Base-by-base conservation (phyloP, 805 yeast genomes). In the Zygotorulaspora sp. region DNA sequence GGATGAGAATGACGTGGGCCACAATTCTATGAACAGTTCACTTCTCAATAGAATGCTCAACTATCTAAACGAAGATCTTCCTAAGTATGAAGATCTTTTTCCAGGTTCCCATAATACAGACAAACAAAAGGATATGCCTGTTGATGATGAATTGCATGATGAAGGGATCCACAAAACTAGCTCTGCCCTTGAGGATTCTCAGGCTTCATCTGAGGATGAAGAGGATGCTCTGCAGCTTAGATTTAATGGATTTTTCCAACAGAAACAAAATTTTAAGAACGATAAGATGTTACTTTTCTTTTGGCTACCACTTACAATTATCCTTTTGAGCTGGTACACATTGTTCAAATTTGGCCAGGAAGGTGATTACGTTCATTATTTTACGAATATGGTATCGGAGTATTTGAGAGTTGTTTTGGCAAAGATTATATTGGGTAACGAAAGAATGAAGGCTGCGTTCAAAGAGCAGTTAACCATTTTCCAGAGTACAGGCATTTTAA, bases 201-300 rank as follows among this genome's bases (percentile, higher is more conserved):
- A 54, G 36, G 47, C 54, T 2, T 55, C 57, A 6, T 55, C 61
- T 3, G 62, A 58, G 32, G 62, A 56, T 35, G 63, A 57, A 38
- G 64, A 55, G 15, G 61, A 56, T 26, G 57, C 56, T 4, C 29
- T 57, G 12, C 72, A 66, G 33, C 61, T 58, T 18, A 53, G 58
- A 30, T 59, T 65, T 32, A 61, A 61, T 49, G 54, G 57, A 44
- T 65, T 66, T 46, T 66, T 66, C 53, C 66, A 63, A 45, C 68
- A 68, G 44, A 67, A 67, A 43, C 67, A 66, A 49, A 70, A 68
- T 35, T 65, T 74, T 41, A 65, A 63, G 50, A 83, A 86, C 52
- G 97, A 89, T 62, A 81, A 77, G 54, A 82, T 87, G 85, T 68
- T 89, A 46, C 65, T 86, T 44, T 85, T 89, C 58, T 88, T 89